Conservation (phyloP, 75 land plant genomes). For the Larix kaempferi region DNA sequence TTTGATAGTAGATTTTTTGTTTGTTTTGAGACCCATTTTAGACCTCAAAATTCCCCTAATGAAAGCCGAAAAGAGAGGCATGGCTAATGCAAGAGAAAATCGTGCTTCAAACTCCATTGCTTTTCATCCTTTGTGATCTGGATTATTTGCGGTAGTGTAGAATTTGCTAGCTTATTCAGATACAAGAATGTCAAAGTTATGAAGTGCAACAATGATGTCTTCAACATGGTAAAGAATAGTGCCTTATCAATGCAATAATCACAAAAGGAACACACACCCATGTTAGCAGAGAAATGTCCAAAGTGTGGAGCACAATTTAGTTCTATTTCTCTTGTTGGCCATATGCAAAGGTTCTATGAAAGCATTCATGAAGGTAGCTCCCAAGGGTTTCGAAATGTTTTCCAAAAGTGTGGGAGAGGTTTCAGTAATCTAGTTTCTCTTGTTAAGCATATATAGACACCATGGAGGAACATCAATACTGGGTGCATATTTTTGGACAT, state of each 20-base stretch:
- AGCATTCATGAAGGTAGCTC: constrained; percentile 8
- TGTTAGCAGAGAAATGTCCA: constrained; percentile 46
- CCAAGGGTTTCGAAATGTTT: constrained; percentile 61
- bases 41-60: constrained; percentile 20
- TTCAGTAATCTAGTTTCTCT: constrained; percentile 11
- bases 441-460: too few relatives aligned
- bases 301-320: constrained; percentile 61
- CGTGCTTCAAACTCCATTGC: background rate
- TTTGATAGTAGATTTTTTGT: too few relatives aligned
- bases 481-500: too few relatives aligned
- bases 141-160: constrained; percentile 26
- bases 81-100: background rate
- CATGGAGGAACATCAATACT: too few relatives aligned
- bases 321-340: constrained; percentile 60
- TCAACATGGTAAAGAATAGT: background rate
- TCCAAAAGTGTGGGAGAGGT: constrained; percentile 79
- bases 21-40: constrained; percentile 6
- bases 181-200: constrained; percentile 63
- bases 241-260: too few relatives aligned
- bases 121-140: constrained; percentile 22
- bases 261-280: constrained; percentile 2
- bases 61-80: constrained; percentile 17
- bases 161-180: constrained; percentile 54
- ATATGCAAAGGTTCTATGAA: constrained; percentile 72
- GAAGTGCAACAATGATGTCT: constrained; percentile 35